phyloP scores from a whole-genome alignment of 208 protist species.

The Crithidia sp. region DNA sequence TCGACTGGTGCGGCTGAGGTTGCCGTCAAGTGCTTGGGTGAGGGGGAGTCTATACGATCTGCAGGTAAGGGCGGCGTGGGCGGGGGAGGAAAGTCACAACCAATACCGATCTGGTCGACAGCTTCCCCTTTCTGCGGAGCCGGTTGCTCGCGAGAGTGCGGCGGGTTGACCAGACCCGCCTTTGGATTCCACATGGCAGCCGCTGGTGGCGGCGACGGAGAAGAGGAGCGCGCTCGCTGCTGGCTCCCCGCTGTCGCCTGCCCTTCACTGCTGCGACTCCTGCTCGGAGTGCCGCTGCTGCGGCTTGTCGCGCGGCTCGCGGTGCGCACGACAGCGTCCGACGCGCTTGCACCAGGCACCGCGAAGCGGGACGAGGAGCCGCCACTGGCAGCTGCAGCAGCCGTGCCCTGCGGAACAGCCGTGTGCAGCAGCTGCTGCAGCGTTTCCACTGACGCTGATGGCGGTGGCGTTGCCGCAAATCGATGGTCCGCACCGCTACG shows the following conservation, averaged over 20 bases:
- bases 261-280: not conserved
- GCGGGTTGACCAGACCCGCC: not conserved
- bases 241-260: too few relatives aligned
- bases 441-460: not conserved
- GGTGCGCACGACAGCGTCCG: not conserved
- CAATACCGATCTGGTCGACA: too few relatives aligned
- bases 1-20: not conserved
- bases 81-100: too few relatives aligned
- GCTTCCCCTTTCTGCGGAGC: not conserved
- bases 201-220: not conserved
- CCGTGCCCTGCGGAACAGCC: not conserved
- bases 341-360: not conserved
- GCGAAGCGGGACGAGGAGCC: conserved; percentile 28
- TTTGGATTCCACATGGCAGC: conserved; percentile 8
- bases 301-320: not conserved
- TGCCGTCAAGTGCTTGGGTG: conserved; percentile 1
- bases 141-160: not conserved
- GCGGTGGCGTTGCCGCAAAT: not conserved
- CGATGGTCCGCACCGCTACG: not conserved
- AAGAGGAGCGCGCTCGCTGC: not conserved
- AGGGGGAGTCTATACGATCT: not conserved
- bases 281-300: not conserved
- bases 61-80: too few relatives aligned
- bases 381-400: not conserved
- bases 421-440: not conserved